Base-by-base conservation (phyloP, 2,329 filamentous ascomycete genomes). In the Ophiostoma ulmi region DNA sequence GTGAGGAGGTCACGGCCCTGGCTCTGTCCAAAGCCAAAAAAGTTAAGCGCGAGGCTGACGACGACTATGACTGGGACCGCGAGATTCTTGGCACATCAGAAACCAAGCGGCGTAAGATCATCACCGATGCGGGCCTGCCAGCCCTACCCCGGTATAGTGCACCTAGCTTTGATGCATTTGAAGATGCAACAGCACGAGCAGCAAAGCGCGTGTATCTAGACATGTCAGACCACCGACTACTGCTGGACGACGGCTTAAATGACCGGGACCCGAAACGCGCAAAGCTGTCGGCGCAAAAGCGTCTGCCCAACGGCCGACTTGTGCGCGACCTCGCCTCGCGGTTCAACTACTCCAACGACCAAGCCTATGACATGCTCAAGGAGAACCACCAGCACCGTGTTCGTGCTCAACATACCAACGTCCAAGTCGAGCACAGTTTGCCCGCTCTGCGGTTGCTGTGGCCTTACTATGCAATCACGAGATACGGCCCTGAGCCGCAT, bases 371-470 rank as follows among this genome's bases (percentile, higher is more conserved):
- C 77, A 88, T 93, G 72, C 86, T 99, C 64, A 98, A 98, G 80
- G 93, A 97, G 79, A 98, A 97, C 77, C 94, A 97, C 77, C 93
- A 97, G 81, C 93, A 92, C 84, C 98, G 97, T 80, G 92, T 99
- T 73, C 89, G 95, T 75, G 95, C 93, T 69, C 97, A 93, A 1
- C 87, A 99, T 72, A 93, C 93, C 65, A 94, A 94, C 77, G 88
- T 97, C 73, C 89, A 91, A n/a, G 90, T 99, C 61, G 95, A 99
- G 78, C 95, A 99, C 81, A 94, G 92, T 79, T 85, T 97, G 83
- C 94, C 95, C 20, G 95, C 95, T 13, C 84, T 94, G 76, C 94
- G 94, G 77, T 83, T 99, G 58, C 92, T 96, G 73, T 98, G 92
- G 87, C 95, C 95, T 55, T 98, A 97, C 83, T 99, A 98, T 83